Evolutionary conservation across 257 asterid species (phyloP).

Genomic region (Cynanchum wilfordii): DNA sequence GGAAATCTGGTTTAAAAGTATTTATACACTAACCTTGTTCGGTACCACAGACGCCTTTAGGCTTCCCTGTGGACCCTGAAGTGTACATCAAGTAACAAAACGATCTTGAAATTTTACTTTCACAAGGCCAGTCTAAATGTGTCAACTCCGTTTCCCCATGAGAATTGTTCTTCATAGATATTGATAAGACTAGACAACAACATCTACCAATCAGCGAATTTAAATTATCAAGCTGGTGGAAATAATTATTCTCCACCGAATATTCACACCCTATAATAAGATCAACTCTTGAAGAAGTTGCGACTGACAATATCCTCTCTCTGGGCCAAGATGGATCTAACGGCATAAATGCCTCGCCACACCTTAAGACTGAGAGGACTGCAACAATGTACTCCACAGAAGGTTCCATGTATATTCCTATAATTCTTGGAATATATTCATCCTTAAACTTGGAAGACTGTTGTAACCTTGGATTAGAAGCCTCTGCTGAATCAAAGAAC

Average conservation of each 20-base stretch:
- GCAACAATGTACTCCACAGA: constrained; percentile 80
- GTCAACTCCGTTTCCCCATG: constrained; percentile 29
- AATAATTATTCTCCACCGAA: constrained; percentile 34
- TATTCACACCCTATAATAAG: constrained; percentile 51
- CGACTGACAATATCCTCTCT: constrained; percentile 51
- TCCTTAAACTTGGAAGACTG: constrained; percentile 22
- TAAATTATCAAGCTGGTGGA: constrained; percentile 57
- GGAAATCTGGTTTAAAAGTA: background rate
- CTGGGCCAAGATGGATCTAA: constrained; percentile 90
- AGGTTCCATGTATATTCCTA: constrained; percentile 83
- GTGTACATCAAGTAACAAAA: constrained; percentile 93
- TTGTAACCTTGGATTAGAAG: constrained; percentile 23
- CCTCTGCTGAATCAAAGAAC: constrained; percentile 20
- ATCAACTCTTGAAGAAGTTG: constrained; percentile 55
- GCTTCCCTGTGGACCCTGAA: constrained; percentile 87
- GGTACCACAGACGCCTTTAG: constrained; percentile 95
- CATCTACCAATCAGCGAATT: constrained; percentile 62
- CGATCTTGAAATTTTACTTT: constrained; percentile 46
- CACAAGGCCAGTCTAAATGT: constrained; percentile 63
- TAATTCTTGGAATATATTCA: constrained; percentile 43
- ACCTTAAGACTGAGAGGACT: constrained; percentile 73
- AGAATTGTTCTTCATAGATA: constrained; percentile 37
- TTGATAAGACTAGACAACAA: constrained; percentile 39
- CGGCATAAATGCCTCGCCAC: constrained; percentile 92
- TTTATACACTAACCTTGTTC: constrained; percentile 53